These are phyloP conservation scores for Eleusine coracana DNA, from an alignment of 176 grass and related monocot genomes.

Conservation along the genomic window DNA sequence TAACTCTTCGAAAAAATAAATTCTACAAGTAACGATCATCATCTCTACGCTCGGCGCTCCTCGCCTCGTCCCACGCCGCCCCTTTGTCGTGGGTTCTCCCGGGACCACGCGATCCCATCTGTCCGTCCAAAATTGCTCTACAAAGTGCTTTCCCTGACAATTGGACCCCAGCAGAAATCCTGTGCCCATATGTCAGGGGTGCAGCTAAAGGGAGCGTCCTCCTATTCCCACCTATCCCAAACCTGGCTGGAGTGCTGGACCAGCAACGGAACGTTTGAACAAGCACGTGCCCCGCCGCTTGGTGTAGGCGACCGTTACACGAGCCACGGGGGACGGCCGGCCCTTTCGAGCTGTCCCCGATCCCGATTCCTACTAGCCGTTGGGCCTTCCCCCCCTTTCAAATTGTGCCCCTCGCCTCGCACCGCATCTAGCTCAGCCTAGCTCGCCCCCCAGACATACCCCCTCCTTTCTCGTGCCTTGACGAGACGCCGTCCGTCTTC, in stretches of 20 bases:
- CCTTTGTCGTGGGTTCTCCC: neutral
- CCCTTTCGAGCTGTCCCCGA: conserved; percentile 20
- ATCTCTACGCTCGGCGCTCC: neutral
- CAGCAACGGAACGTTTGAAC: neutral
- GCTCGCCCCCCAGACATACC: conserved; percentile 35
- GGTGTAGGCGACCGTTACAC: neutral
- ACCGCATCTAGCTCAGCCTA: neutral
- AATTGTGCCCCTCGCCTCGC: conserved; percentile 8
- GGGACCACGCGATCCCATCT: conserved; percentile 9
- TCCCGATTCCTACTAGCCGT: conserved; percentile 53
- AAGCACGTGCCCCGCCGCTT: conserved; percentile 26
- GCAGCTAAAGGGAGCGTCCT: neutral
- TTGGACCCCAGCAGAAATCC: neutral
- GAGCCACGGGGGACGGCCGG: neutral
- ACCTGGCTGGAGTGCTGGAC: too few species aligned
- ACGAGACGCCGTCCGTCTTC: neutral
- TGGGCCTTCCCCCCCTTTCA: conserved; percentile 34
- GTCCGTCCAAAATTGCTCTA: neutral
- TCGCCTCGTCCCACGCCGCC: neutral
- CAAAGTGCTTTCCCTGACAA: neutral
- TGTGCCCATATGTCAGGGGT: neutral
- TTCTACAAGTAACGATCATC: neutral
- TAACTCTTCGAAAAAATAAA: neutral
- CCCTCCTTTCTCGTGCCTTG: conserved; percentile 42
- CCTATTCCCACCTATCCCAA: too few species aligned